Base-by-base conservation (phyloP, 129 eudicot genomes). In the Mikania micrantha region DNA sequence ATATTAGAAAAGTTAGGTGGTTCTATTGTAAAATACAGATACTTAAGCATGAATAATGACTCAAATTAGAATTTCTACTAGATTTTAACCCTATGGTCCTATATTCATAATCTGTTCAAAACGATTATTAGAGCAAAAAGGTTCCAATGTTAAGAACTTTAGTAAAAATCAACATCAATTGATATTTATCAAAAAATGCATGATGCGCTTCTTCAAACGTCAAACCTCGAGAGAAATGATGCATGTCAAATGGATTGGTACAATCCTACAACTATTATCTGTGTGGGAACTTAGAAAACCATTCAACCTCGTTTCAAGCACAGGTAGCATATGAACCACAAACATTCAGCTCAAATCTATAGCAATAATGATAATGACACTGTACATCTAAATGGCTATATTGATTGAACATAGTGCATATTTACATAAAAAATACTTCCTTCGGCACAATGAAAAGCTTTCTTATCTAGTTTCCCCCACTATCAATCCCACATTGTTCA, bases 221-320 rank as follows among this genome's bases (percentile, higher is more conserved):
- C 48, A 42, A 52, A 31, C 58, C 44, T 28, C 42, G 24, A 58
- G 1, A 31, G 2, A 70, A 58, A 56, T 0, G 2, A 16, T 28
- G 42, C 40, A 2, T 56, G 29, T 0, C 62, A 0, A 60, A 29
- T 29, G 20, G 62, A 44, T 27, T 7, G 19, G 3, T 15, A 1
- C 29, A 53, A 53, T 13, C 74, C 74, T 15, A 69, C 36, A 28
- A 45, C 11, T 53, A 4, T 40, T 21, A 69, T 53, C 74, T 36
- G 20, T 21, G 19, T 24, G 19, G 28, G 38, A 44, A 20, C 60
- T 11, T 10, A 69, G 42, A 12, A 56, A 70, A 40, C 38, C 41
- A 29, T 11, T 11, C 5, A 17, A 28, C 15, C 42, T 45, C 71
- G 8, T 17, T 10, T 45, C 19, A 19, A 60, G 3, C 7, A 27